A percentile compares a stretch with the other conserved stretches of the same genome.
Conservation (phyloP, 1,284 basidiomycete species). For the Ceratobasidium sp. region DNA sequence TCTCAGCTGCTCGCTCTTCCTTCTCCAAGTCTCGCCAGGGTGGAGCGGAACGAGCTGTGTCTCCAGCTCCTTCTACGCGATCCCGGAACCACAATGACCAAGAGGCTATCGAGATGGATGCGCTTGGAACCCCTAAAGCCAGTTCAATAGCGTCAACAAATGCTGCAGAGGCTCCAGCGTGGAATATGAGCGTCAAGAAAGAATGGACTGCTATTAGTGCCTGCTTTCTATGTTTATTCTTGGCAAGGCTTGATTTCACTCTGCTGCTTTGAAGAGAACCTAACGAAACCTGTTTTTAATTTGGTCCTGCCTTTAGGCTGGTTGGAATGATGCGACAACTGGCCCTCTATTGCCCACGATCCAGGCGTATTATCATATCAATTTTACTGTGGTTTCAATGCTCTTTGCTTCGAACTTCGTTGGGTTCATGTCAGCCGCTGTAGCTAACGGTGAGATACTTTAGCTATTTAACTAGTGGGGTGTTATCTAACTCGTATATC, state of each 20-base stretch:
- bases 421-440: constrained; percentile 48
- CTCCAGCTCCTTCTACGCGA: not conserved
- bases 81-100: not conserved
- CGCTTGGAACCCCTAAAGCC: not conserved
- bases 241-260: not conserved
- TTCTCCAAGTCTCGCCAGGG: too few species aligned
- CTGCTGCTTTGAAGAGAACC: not conserved
- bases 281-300: not conserved
- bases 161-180: not conserved
- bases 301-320: constrained; percentile 53
- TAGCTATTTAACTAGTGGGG: constrained; percentile 67
- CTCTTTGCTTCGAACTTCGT: constrained; percentile 64
- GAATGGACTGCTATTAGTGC: constrained; percentile 40
- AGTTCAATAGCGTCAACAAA: not conserved
- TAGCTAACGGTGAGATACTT: not conserved
- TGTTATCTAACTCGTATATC: constrained; percentile 60
- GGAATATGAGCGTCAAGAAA: constrained; percentile 28
- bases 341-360: constrained; percentile 69
- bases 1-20: not conserved
- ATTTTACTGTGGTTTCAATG: constrained; percentile 62
- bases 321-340: constrained; percentile 70
- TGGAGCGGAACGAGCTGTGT: too few species aligned
- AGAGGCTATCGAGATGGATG: not conserved
- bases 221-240: constrained; percentile 40
- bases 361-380: constrained; percentile 67